A percentile compares a stretch with the other conserved stretches of the same genome.
Evolutionary conservation across 192 early-diverging fungal species (phyloP).

Genomic region (Coemansia nantahalensis): DNA sequence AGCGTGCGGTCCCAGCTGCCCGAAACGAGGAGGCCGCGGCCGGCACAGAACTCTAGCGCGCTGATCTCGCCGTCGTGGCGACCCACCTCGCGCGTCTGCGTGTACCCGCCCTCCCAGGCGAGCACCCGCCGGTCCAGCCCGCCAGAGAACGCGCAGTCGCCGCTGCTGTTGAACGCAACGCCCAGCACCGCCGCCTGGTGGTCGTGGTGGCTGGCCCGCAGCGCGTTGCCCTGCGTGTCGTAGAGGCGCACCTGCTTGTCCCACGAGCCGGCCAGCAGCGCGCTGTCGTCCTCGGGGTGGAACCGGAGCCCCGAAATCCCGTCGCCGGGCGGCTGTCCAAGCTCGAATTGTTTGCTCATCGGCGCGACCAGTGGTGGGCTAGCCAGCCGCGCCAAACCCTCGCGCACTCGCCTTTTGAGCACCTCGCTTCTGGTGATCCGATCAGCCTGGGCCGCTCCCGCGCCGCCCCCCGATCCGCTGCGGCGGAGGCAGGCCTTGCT

Average conservation of each 20-base stretch:
- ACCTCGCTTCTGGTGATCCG: too few relatives aligned
- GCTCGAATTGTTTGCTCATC: constrained; percentile 63
- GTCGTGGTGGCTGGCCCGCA: constrained; percentile 54
- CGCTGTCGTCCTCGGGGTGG: constrained; percentile 59
- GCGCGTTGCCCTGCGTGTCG: constrained; percentile 64
- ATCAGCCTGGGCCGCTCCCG: too few relatives aligned
- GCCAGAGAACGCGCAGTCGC: constrained; percentile 61
- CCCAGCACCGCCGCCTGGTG: constrained; percentile 77
- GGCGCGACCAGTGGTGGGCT: background rate
- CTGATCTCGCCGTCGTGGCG: constrained; percentile 77
- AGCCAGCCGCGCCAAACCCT: background rate
- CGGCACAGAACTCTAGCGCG: constrained; percentile 59
- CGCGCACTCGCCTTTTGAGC: too few relatives aligned
- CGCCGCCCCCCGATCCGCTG: too few relatives aligned
- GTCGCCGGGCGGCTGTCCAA: constrained; percentile 79
- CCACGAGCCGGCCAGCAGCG: constrained; percentile 86
- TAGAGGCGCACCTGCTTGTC: constrained; percentile 87
- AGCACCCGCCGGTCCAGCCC: constrained; percentile 73
- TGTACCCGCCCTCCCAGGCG: constrained; percentile 65
- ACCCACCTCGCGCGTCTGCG: constrained; percentile 62
- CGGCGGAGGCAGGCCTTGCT: too few relatives aligned
- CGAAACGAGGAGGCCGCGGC: constrained; percentile 64
- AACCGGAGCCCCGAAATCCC: constrained; percentile 80
- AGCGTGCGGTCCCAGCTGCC: constrained; percentile 94
- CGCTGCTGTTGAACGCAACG: constrained; percentile 63